A percentile compares a stretch with the other conserved stretches of the same genome.
These are phyloP conservation scores for Beverwykella pulmonaria DNA, from an alignment of 495 filamentous ascomycete species.

Conservation along the genomic window DNA sequence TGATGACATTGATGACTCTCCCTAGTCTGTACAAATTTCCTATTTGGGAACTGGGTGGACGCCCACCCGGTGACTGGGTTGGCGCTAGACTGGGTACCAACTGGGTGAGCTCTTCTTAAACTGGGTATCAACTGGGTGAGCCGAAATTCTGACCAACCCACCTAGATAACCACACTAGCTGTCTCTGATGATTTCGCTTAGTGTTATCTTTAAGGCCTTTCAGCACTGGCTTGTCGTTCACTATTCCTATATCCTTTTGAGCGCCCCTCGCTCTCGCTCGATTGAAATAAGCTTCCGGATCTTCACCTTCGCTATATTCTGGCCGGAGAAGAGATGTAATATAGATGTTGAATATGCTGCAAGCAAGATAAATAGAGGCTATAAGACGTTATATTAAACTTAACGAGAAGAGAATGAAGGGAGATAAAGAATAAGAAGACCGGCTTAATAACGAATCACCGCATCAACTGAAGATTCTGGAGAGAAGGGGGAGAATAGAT, in stretches of 20 bases:
- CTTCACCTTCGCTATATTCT: constrained; percentile 9
- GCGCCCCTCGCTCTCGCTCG: constrained; percentile 15
- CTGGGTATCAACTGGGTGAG: no score
- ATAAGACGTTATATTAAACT: constrained; percentile 16
- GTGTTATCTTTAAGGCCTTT: constrained; percentile 15
- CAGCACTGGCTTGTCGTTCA: constrained; percentile 22
- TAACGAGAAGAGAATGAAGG: constrained; percentile 16
- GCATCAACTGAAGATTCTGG: constrained; percentile 15
- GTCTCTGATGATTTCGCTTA: constrained; percentile 17
- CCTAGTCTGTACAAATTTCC: no score
- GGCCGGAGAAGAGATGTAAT: constrained; percentile 22
- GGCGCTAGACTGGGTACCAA: no score
- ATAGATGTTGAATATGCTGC: constrained; percentile 2
- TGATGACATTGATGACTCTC: no score
- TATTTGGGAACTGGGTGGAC: no score
- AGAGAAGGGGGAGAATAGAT: constrained; percentile 13
- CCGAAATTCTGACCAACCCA: no score
- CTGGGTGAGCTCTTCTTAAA: no score
- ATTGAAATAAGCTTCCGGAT: constrained; percentile 18
- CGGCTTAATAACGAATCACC: constrained; percentile 4
- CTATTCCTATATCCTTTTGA: constrained; percentile 22
- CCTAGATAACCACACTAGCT: no score
- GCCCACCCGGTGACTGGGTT: no score
- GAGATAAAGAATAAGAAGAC: constrained; percentile 20
- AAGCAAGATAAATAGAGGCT: constrained; percentile 16